Evolutionary conservation across 2,329 filamentous ascomycete species (phyloP), one percentile per base, ranked within the genome.

Genomic region (Epichloe brachyelytri): DNA sequence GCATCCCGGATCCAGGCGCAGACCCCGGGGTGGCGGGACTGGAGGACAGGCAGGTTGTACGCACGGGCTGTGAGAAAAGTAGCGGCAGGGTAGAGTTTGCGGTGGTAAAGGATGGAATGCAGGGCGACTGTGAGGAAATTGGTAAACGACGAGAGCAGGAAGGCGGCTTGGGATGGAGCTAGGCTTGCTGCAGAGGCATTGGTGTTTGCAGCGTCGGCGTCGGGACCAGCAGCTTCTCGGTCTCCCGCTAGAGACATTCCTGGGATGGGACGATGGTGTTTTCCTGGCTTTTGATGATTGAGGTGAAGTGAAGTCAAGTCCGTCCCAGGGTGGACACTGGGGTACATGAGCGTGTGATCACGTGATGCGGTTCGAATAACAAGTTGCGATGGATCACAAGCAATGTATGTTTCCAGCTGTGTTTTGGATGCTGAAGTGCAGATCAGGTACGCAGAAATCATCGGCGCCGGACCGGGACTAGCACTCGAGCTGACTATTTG

Each of bases 1-100:
- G 89, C 88, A 64, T 93, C 86, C 62, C 76, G 79, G 67, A 95
- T 82, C 86, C 90, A 96, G 60, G 80, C 72, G 74, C 88, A 94
- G 56, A 95, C 85, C 59, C 80, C 79, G 0, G 90, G 88, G 66
- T 95, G 89, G 52, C 89, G 85, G 54, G 82, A 91, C 65, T 95
- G 89, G 60, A 86, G 84, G 44, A 94, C 85, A 33, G 88, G 78
- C 53, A 88, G 82, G 69, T 91, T 89, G 74, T 90, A 90, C 60
- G 87, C 88, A 56, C 85, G 80, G 39, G 84, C 79, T 41, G 84
- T 80, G 52, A 91, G 78, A 69, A 95, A 96, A 37, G 88, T 87
- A 30, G 79, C 69, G 46, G 71, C 67, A 0, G 90, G 88, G 67
- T 96, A 96, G 61, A 95, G 80, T 53, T 69, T 68, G 59, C 90